Percentiles rank a stretch among this genome's conserved stretches.
Conservation (phyloP, 2,329 filamentous ascomycete genomes). For the Fusarium sp. region DNA sequence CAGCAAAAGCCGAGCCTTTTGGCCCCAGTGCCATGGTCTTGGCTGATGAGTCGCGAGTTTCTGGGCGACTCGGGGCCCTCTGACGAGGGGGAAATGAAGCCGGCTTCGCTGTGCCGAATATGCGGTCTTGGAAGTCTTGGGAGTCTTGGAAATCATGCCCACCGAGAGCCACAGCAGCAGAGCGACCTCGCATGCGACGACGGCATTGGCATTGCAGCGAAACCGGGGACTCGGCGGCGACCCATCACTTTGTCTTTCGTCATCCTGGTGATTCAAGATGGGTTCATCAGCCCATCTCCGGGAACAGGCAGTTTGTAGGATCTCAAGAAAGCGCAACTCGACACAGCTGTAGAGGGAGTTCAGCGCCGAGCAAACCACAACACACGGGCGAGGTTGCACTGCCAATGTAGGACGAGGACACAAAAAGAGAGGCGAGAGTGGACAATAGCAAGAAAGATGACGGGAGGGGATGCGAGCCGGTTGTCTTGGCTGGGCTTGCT, state of each 20-base stretch:
- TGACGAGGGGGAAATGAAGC: constrained; percentile 39
- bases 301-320: not conserved
- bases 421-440: constrained; percentile 24
- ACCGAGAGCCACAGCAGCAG: constrained; percentile 25
- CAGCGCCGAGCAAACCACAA: constrained; percentile 26
- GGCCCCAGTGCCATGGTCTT: constrained; percentile 40
- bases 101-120: constrained; percentile 40
- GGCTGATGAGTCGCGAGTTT: constrained; percentile 39
- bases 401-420: constrained; percentile 31
- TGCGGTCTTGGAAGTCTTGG: constrained; percentile 41
- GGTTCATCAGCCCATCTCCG: not conserved
- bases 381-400: constrained; percentile 29
- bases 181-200: not conserved
- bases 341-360: not conserved
- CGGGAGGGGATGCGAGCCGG: constrained; percentile 8
- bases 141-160: constrained; percentile 27
- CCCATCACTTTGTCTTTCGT: not conserved
- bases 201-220: not conserved
- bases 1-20: constrained; percentile 31
- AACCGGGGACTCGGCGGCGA: constrained; percentile 3
- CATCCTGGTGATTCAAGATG: not conserved
- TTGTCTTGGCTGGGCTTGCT: constrained; percentile 22
- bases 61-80: constrained; percentile 31
- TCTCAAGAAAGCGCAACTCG: constrained; percentile 10
- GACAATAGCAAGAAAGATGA: constrained; percentile 9